Evolutionary conservation across 257 asterid genomes (phyloP).

Genomic region (Prunella vulgaris): DNA sequence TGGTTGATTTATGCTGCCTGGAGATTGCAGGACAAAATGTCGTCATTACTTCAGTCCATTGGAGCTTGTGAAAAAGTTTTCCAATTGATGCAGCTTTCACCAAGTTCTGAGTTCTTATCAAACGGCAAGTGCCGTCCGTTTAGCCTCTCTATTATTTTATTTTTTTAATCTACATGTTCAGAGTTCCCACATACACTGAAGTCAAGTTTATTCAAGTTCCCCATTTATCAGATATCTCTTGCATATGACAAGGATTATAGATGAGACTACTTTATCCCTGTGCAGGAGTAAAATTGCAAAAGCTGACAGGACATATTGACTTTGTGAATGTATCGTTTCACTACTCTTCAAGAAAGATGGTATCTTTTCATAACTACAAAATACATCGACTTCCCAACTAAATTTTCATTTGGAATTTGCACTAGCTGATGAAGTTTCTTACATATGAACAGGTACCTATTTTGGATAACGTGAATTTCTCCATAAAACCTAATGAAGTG

Average conservation of each 20-base stretch:
- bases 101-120: slow-evolving; percentile 36
- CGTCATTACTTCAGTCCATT: slow-evolving; percentile 46
- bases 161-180: background rate
- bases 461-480: slow-evolving; percentile 33
- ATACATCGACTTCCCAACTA: background rate
- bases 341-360: slow-evolving; percentile 42
- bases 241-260: background rate
- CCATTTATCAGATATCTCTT: background rate
- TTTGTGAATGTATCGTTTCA: slow-evolving; percentile 43
- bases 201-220: background rate
- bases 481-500: slow-evolving; percentile 40
- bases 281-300: slow-evolving; percentile 38
- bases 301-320: slow-evolving; percentile 37
- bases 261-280: background rate
- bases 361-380: slow-evolving; percentile 11
- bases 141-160: background rate
- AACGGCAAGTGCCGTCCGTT: slow-evolving; percentile 26
- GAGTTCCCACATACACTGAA: background rate
- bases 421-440: background rate
- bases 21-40: slow-evolving; percentile 54
- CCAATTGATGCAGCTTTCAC: slow-evolving; percentile 42
- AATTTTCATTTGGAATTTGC: background rate
- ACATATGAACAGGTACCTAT: slow-evolving; percentile 34
- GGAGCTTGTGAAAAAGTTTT: slow-evolving; percentile 56
- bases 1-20: slow-evolving; percentile 63